Conservation (phyloP, 306 rosid genomes). For the Vigna trinervia region DNA sequence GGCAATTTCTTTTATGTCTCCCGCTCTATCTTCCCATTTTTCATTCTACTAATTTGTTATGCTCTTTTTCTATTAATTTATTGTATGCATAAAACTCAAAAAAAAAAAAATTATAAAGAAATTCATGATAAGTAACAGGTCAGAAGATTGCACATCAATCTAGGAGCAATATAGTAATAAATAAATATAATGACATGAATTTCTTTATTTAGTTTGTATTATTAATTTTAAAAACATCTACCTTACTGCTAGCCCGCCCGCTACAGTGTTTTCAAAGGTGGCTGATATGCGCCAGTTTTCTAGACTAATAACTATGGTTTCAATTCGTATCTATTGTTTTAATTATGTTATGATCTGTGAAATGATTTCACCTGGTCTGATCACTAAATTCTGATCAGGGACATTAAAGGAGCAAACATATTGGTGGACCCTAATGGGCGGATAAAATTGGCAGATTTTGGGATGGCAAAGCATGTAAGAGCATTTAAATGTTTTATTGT, state of each 20-base stretch:
- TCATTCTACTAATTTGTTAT: background rate
- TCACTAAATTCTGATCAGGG: slow-evolving; percentile 64
- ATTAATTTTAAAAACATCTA: background rate
- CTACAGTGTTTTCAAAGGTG: background rate
- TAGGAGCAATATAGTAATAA: too few relatives aligned
- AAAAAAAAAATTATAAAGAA: too few relatives aligned
- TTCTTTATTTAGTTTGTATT: background rate
- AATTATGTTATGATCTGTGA: slow-evolving; percentile 51
- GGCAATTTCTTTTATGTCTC: background rate
- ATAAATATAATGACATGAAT: too few relatives aligned
- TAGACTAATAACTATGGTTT: background rate
- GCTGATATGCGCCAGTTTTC: background rate
- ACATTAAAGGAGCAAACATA: slow-evolving; percentile 96
- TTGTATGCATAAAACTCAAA: too few relatives aligned
- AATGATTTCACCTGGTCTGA: slow-evolving; percentile 60
- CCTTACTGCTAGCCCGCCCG: background rate
- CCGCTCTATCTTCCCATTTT: background rate
- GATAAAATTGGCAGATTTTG: slow-evolving; percentile 94
- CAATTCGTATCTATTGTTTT: slow-evolving; percentile 3
- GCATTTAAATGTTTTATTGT: slow-evolving; percentile 57
- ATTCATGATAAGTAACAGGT: too few relatives aligned
- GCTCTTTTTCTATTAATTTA: background rate
- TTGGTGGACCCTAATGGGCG: slow-evolving; percentile 91
- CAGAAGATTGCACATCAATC: too few relatives aligned
- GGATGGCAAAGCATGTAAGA: slow-evolving; percentile 98